Evolutionary conservation across 2,329 filamentous ascomycete genomes (phyloP).

Genomic region (Penicillium sp.): DNA sequence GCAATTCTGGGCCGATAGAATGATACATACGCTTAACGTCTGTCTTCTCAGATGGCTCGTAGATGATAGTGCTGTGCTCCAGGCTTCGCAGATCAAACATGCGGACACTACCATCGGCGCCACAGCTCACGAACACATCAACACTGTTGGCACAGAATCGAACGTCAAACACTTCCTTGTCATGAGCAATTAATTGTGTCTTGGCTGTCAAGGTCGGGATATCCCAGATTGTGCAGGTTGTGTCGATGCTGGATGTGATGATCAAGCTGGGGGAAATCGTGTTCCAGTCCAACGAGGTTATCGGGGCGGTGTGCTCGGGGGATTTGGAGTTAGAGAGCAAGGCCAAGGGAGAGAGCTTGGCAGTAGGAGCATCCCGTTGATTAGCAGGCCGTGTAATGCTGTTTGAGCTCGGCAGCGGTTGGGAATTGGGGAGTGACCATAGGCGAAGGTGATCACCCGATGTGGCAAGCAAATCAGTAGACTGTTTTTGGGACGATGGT

Average conservation of each 20-base stretch:
- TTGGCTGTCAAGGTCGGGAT: constrained; percentile 97
- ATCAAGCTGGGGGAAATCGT: constrained; percentile 94
- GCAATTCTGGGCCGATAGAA: background rate
- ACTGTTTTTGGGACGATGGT: constrained; percentile 90
- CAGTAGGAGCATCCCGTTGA: constrained; percentile 61
- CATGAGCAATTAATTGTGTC: constrained; percentile 96
- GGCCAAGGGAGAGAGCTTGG: constrained; percentile 88
- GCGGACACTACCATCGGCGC: constrained; percentile 92
- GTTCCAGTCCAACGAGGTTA: constrained; percentile 98
- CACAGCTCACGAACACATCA: constrained; percentile 98
- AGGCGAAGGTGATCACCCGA: constrained; percentile 91
- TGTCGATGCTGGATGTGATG: constrained; percentile 98
- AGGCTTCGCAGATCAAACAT: constrained; percentile 98
- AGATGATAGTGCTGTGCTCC: constrained; percentile 98
- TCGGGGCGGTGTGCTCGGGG: constrained; percentile 92
- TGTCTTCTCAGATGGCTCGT: constrained; percentile 90
- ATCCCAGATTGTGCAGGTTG: constrained; percentile 99
- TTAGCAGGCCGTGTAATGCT: constrained; percentile 68
- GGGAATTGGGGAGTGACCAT: constrained; percentile 79
- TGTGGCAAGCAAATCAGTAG: constrained; percentile 90
- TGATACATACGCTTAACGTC: constrained; percentile 56
- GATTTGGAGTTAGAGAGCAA: constrained; percentile 97
- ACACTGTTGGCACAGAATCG: constrained; percentile 97
- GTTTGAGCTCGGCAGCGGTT: constrained; percentile 62
- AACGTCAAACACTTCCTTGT: constrained; percentile 98